Evolutionary conservation across 352 stramenopile genomes (phyloP).

Genomic region (Pythium aquatile): DNA sequence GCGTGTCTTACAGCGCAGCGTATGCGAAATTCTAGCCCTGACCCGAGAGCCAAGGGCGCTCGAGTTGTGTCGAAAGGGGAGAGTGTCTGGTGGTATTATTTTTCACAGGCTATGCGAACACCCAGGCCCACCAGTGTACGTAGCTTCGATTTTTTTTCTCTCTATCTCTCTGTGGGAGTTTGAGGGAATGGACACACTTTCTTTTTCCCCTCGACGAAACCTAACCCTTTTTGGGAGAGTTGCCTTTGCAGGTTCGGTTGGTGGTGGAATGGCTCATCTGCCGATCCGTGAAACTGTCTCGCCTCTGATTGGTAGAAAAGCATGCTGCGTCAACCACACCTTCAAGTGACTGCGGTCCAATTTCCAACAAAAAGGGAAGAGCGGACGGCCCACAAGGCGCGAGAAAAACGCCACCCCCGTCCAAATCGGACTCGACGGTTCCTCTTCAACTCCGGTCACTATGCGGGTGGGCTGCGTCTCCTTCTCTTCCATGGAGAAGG

Average conservation of each 20-base stretch:
- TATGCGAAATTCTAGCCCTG: not conserved
- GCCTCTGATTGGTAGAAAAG: constrained; percentile 21
- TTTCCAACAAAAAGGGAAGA: not conserved
- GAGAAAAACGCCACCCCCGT: not conserved
- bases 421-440: constrained; percentile 7
- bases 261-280: constrained; percentile 18
- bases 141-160: constrained; percentile 26
- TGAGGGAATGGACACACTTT: constrained; percentile 30
- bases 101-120: constrained; percentile 9
- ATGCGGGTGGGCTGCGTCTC: not conserved
- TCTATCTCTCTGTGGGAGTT: not conserved
- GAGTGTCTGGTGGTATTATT: constrained; percentile 1
- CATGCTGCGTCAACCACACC: constrained; percentile 10
- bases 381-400: not conserved
- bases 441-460: constrained; percentile 4
- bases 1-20: not conserved
- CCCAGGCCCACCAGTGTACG: not conserved
- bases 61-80: not conserved
- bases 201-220: constrained; percentile 22
- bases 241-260: constrained; percentile 17
- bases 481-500: not conserved
- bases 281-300: constrained; percentile 14
- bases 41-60: not conserved
- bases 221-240: constrained; percentile 14
- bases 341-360: constrained; percentile 26